phyloP scores from a whole-genome alignment of 208 protist species.

The Borovskyia barvae region DNA sequence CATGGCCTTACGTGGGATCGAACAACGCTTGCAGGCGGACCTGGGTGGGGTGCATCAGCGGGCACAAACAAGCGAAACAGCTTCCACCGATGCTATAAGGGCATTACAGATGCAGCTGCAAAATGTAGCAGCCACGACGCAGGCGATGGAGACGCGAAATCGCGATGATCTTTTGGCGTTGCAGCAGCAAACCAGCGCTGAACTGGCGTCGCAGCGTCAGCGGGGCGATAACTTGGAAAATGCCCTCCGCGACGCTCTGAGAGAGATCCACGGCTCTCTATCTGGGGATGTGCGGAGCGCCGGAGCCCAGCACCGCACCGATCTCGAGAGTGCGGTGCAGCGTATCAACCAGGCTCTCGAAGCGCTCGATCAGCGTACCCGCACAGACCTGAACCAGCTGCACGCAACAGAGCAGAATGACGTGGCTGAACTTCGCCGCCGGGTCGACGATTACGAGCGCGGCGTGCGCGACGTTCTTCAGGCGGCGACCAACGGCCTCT shows the following conservation, averaged over 20 bases:
- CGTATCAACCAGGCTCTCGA: slow-evolving; percentile 37
- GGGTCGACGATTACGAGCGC: slow-evolving; percentile 36
- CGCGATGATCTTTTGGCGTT: slow-evolving; percentile 45
- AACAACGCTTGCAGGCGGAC: slow-evolving; percentile 67
- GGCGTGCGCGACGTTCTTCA: slow-evolving; percentile 39
- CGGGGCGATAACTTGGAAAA: slow-evolving; percentile 52
- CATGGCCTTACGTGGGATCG: slow-evolving; percentile 40
- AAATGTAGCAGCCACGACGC: slow-evolving; percentile 27
- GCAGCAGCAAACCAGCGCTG: slow-evolving; percentile 52
- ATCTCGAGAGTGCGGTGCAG: slow-evolving; percentile 30
- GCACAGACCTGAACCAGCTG: slow-evolving; percentile 46
- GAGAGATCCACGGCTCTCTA: slow-evolving; percentile 52
- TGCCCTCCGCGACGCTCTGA: slow-evolving; percentile 49
- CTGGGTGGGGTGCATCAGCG: slow-evolving; percentile 48
- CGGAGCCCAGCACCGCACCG: slow-evolving; percentile 23
- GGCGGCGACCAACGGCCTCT: slow-evolving; percentile 41
- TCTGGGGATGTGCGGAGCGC: slow-evolving; percentile 43
- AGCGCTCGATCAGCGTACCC: slow-evolving; percentile 57
- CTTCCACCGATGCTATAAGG: slow-evolving; percentile 46
- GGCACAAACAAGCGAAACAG: slow-evolving; percentile 41
- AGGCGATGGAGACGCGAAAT: slow-evolving; percentile 50
- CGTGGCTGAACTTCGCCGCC: slow-evolving; percentile 29
- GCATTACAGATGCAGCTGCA: slow-evolving; percentile 52
- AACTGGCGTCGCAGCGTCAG: slow-evolving; percentile 40
- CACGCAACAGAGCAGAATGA: slow-evolving; percentile 44